Base-by-base conservation (phyloP, 129 eudicot species). In the Artemisia tridentata region DNA sequence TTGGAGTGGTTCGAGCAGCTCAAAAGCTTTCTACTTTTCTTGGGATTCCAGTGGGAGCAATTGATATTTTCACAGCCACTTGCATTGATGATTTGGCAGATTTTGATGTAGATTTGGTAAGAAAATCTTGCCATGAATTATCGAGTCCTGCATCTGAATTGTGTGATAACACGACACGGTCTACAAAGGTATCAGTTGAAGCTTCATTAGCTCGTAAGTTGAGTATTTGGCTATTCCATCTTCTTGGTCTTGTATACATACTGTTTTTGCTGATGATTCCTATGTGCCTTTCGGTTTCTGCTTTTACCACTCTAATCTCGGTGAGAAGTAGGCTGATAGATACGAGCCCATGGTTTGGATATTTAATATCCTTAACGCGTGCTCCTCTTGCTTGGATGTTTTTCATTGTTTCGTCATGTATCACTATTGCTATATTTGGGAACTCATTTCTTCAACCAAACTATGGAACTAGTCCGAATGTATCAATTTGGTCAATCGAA, bases 361-460 rank as follows among this genome's bases (percentile, higher is more conserved):
- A 79, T 74, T 50, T 83, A 23, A 49, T 72, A 31, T 80, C 81
- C 4, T 68, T 83, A 63, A 48, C 68, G 1, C 75, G 79, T 61
- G 79, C 81, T 38, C 87, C 84, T 48, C 63, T 83, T 18, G 76
- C 78, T 67, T 79, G 87, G 87, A 71, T 79, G 52, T 73, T 79
- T 61, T 72, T 58, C 74, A 79, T 79, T 2, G 48, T 27, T 50
- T 72, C 79, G 34, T 53, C 87, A 0, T 71, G 87, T 43, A 49
- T 79, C 16, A 72, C 50, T 0, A 10, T 83, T 20, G 54, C 91
- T 8, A 20, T 86, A 67, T 77, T 86, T 8, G 88, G 91, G 21
- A 86, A 81, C 69, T 79, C 85, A 7, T 86, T 83, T 72, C 79
- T 86, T 54, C 88, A 86, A 66, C 91, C 88, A 17, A 86, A 86